These are phyloP conservation scores for Gryganskiella cystojenkinii DNA, from an alignment of 192 early-diverging fungal species.

Conservation along the genomic window DNA sequence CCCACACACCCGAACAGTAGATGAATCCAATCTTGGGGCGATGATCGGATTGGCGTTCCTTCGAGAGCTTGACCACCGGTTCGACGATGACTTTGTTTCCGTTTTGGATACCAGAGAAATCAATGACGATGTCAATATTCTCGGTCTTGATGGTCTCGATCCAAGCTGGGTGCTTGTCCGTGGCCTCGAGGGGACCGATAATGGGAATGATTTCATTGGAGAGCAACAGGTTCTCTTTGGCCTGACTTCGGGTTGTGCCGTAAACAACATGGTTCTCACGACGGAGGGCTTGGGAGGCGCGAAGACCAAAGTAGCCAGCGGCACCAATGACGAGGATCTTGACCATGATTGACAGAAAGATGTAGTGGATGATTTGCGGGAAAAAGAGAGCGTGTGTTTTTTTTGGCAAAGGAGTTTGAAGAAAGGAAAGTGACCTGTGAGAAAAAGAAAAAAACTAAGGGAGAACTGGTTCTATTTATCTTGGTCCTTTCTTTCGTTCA, in stretches of 20 bases:
- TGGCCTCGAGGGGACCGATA: slow-evolving; percentile 15
- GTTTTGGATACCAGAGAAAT: slow-evolving; percentile 23
- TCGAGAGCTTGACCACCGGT: slow-evolving; percentile 21
- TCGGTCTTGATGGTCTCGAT: slow-evolving; percentile 14
- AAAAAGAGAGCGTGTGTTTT: not conserved
- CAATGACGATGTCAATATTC: slow-evolving; percentile 39
- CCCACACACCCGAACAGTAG: slow-evolving; percentile 52
- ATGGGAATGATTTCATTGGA: slow-evolving; percentile 48
- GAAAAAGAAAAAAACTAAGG: no score
- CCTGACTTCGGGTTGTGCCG: slow-evolving; percentile 32
- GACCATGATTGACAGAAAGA: slow-evolving; percentile 46
- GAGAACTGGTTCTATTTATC: no score
- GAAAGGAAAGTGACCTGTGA: not conserved
- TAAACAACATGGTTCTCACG: slow-evolving; percentile 50
- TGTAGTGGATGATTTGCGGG: no score
- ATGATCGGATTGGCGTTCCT: slow-evolving; percentile 21
- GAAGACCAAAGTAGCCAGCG: slow-evolving; percentile 50
- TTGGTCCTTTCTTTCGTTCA: no score
- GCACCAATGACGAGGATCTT: slow-evolving; percentile 56
- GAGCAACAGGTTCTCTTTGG: slow-evolving; percentile 23
- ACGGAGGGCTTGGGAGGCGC: slow-evolving; percentile 42
- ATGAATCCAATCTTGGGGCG: slow-evolving; percentile 32
- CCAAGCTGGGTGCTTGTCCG: slow-evolving; percentile 10
- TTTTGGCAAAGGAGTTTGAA: not conserved
- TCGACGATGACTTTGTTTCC: slow-evolving; percentile 29